phyloP scores from a whole-genome alignment of 2,329 filamentous ascomycete species.

The Macrophomina pseudophaseolina region DNA sequence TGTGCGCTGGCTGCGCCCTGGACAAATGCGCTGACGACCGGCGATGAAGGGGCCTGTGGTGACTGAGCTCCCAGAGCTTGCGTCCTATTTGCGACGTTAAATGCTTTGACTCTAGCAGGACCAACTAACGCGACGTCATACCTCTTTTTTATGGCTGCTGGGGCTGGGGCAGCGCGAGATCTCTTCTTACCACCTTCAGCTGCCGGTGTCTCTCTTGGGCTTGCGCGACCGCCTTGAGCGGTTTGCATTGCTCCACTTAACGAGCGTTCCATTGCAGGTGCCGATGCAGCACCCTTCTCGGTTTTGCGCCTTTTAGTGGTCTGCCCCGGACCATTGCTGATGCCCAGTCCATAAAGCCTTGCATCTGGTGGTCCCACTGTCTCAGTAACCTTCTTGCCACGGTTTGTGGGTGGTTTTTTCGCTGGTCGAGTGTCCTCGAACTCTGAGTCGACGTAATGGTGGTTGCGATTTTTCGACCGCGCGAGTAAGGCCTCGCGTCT shows the following conservation, averaged over 20 bases:
- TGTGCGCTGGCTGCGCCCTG: constrained; percentile 61
- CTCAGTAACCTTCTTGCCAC: constrained; percentile 67
- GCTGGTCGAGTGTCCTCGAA: constrained; percentile 68
- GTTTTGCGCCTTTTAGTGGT: constrained; percentile 80
- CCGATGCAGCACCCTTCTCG: constrained; percentile 62
- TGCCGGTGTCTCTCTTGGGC: constrained; percentile 70
- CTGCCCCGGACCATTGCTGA: constrained; percentile 61
- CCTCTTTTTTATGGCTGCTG: constrained; percentile 80
- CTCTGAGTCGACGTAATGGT: constrained; percentile 77
- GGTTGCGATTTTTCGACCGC: constrained; percentile 66
- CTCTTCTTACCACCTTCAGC: constrained; percentile 72
- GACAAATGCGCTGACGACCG: constrained; percentile 69
- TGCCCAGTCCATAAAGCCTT: constrained; percentile 66
- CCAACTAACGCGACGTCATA: constrained; percentile 46
- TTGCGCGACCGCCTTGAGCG: constrained; percentile 53
- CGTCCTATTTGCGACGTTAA: constrained; percentile 42
- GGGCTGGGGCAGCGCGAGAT: constrained; percentile 68
- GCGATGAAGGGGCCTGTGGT: constrained; percentile 75
- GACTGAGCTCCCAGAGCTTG: constrained; percentile 63
- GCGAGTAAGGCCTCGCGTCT: constrained; percentile 81
- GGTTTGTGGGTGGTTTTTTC: constrained; percentile 68
- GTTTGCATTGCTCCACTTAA: constrained; percentile 63
- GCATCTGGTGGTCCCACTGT: constrained; percentile 45
- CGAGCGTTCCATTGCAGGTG: constrained; percentile 68
- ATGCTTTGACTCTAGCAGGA: constrained; percentile 1